Percentiles rank a stretch among this genome's conserved stretches.
Evolutionary conservation across 352 stramenopile genomes (phyloP).

Genomic region (Phytopythium vexans): DNA sequence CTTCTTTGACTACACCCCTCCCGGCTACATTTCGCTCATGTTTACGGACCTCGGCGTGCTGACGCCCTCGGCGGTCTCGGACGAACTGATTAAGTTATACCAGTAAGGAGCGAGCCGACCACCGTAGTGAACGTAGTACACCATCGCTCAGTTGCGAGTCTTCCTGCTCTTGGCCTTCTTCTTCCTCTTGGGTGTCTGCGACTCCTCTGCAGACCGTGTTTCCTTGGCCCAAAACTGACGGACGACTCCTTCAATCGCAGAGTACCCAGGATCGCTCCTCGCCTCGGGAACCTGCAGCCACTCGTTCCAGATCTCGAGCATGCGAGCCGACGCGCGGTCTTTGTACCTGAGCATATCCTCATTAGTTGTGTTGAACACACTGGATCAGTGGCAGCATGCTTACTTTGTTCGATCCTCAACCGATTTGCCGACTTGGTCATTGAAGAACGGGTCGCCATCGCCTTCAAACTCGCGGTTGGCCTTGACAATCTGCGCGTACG

Average conservation of each 20-base stretch:
- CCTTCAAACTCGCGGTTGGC: slow-evolving; percentile 48
- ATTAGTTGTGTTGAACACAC: background rate
- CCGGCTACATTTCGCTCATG: slow-evolving; percentile 97
- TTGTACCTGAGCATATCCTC: slow-evolving; percentile 38
- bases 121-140: background rate
- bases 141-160: background rate
- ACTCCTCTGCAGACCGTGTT: background rate
- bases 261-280: slow-evolving; percentile 40
- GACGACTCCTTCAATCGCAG: slow-evolving; percentile 48
- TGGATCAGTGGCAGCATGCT: slow-evolving; percentile 1
- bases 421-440: slow-evolving; percentile 30
- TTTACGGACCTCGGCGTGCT: slow-evolving; percentile 98
- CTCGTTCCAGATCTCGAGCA: slow-evolving; percentile 66
- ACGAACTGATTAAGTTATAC: slow-evolving; percentile 98
- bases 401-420: slow-evolving; percentile 44
- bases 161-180: slow-evolving; percentile 1
- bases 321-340: slow-evolving; percentile 54
- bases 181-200: background rate
- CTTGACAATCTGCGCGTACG: slow-evolving; percentile 92
- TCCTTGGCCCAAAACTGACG: slow-evolving; percentile 24
- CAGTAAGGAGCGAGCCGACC: slow-evolving; percentile 63
- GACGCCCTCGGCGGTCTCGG: slow-evolving; percentile 96
- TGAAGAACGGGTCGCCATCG: slow-evolving; percentile 44
- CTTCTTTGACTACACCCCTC: slow-evolving; percentile 96
- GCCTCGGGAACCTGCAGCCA: slow-evolving; percentile 56